These are phyloP conservation scores for Scalesia atractyloides DNA, from an alignment of 129 eudicot species.

Conservation along the genomic window DNA sequence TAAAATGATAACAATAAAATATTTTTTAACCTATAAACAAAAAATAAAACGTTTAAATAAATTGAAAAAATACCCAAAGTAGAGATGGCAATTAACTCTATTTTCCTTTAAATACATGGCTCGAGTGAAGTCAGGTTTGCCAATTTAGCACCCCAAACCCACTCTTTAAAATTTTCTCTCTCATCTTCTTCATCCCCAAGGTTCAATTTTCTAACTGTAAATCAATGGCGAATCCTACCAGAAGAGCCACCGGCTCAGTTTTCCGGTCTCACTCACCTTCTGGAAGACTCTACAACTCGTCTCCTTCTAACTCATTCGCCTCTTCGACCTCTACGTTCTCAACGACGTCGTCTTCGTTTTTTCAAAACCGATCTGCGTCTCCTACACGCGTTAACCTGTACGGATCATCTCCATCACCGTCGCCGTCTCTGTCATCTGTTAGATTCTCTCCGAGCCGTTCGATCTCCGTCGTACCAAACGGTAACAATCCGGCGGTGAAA, in stretches of 20 bases:
- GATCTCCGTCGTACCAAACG: constrained; percentile 32
- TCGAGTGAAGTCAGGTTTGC: constrained; percentile 68
- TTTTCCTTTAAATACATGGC: constrained; percentile 63
- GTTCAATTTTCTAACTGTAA: neutral
- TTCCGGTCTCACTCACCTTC: constrained; percentile 63
- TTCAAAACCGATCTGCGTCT: constrained; percentile 45
- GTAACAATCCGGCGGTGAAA: constrained; percentile 28
- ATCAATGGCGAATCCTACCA: constrained; percentile 54
- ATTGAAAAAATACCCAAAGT: no score
- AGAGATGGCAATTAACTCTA: no score
- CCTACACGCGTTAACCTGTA: constrained; percentile 50
- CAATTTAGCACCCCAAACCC: constrained; percentile 48
- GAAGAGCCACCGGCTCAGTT: constrained; percentile 52
- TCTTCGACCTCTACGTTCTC: constrained; percentile 42
- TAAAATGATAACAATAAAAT: no score
- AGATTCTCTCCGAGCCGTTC: constrained; percentile 55
- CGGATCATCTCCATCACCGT: constrained; percentile 9
- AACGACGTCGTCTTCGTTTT: constrained; percentile 28
- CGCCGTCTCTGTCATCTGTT: constrained; percentile 30
- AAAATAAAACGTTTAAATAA: no score
- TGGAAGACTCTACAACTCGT: constrained; percentile 36
- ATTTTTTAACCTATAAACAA: no score
- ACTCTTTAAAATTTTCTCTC: constrained; percentile 22
- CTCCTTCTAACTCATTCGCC: constrained; percentile 35
- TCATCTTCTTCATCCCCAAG: neutral